phyloP scores from a whole-genome alignment of 768 basidiomycete genomes.

The Lactarius indigo region DNA sequence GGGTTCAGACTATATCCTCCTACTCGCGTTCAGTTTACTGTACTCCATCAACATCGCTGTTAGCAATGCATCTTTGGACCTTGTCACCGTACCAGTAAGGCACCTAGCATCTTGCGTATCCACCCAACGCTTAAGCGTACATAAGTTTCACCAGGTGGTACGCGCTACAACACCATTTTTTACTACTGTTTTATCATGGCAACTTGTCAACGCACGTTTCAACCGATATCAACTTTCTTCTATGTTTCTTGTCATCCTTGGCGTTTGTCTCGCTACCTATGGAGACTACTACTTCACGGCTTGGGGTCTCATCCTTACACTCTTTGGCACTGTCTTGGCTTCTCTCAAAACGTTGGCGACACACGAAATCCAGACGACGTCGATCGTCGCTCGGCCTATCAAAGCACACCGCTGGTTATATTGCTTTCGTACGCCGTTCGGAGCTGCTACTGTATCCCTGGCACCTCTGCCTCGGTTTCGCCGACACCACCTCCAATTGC shows the following conservation, averaged over 20 bases:
- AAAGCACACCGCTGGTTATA: conserved; percentile 5
- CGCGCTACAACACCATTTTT: conserved; percentile 92
- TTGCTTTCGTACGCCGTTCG: conserved; percentile 1
- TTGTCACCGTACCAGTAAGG: conserved; percentile 88
- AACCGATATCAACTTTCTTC: conserved; percentile 63
- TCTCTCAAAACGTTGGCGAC: conserved; percentile 93
- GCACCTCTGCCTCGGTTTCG: conserved; percentile 19
- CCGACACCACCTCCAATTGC: conserved; percentile 41
- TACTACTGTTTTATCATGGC: conserved; percentile 71
- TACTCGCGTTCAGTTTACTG: conserved; percentile 80
- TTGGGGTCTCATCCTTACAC: conserved; percentile 81
- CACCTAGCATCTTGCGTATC: conserved; percentile 1
- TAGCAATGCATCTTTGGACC: conserved; percentile 83
- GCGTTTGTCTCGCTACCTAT: conserved; percentile 92
- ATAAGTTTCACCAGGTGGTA: conserved; percentile 94
- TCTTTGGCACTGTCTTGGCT: conserved; percentile 88
- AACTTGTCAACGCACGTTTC: conserved; percentile 61
- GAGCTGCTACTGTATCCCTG: conserved; percentile 24
- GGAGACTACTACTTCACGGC: conserved; percentile 93
- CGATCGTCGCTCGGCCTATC: conserved; percentile 24
- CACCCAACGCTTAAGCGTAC: background rate
- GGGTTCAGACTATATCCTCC: conserved; percentile 50
- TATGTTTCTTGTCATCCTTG: conserved; percentile 80
- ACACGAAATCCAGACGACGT: conserved; percentile 61
- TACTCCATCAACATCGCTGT: conserved; percentile 95